Conservation (phyloP, 73 alveolate genomes). For the Stentor roeselii region DNA sequence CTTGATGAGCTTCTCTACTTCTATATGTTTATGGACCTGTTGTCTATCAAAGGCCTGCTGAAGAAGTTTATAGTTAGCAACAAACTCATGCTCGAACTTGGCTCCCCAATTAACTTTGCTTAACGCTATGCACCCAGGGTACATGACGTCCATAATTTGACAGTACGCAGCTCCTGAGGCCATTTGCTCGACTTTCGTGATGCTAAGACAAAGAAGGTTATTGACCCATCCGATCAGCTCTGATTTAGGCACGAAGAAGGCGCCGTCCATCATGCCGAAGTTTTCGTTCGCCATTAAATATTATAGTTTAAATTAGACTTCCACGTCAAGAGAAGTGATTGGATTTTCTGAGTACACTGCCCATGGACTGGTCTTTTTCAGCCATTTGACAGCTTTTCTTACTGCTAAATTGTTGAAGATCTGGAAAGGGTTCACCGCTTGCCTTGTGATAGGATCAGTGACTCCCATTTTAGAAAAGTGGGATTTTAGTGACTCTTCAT, state of each 20-base stretch:
- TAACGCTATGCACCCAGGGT: slow-evolving; percentile 77
- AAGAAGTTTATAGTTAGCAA: slow-evolving; percentile 76
- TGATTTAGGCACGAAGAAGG: slow-evolving; percentile 25
- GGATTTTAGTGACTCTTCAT: neutral
- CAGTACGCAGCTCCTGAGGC: slow-evolving; percentile 88
- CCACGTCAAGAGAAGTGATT: neutral
- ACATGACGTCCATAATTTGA: slow-evolving; percentile 80
- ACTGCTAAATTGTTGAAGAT: neutral
- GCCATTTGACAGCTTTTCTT: neutral
- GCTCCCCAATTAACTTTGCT: slow-evolving; percentile 72
- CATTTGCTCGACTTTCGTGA: too few species aligned
- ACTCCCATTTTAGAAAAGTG: neutral
- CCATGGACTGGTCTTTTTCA: neutral
- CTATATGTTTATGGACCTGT: slow-evolving; percentile 51
- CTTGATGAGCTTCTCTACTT: slow-evolving; percentile 62
- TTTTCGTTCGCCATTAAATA: too few species aligned
- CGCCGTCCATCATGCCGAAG: slow-evolving; percentile 30
- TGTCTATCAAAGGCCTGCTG: slow-evolving; percentile 77
- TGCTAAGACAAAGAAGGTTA: slow-evolving; percentile 22
- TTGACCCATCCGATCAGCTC: slow-evolving; percentile 21
- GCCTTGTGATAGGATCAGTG: neutral
- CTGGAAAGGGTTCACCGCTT: neutral
- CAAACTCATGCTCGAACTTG: slow-evolving; percentile 84
- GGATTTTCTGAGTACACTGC: neutral
- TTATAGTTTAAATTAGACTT: too few species aligned